Conservation (phyloP, 2,329 filamentous ascomycete genomes). For the Dactylellina sp. region DNA sequence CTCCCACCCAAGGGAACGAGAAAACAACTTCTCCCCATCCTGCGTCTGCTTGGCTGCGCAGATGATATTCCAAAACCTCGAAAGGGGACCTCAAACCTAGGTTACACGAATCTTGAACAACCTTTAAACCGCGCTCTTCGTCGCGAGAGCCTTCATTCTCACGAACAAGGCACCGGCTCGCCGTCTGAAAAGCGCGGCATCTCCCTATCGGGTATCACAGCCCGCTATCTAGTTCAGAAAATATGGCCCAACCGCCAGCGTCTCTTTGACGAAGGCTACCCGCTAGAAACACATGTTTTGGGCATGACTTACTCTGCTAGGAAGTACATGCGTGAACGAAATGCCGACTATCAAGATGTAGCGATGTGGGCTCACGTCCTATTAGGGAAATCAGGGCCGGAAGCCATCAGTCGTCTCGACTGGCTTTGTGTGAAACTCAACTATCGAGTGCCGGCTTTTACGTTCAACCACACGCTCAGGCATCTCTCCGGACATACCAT, state of each 20-base stretch:
- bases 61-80: conserved; percentile 47
- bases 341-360: conserved; percentile 32
- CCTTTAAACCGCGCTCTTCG: conserved; percentile 40
- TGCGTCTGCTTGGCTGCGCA: conserved; percentile 49
- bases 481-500: conserved; percentile 44
- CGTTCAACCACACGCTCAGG: conserved; percentile 37
- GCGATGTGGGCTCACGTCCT: conserved; percentile 37
- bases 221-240: conserved; percentile 33
- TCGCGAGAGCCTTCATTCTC: conserved; percentile 18
- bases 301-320: conserved; percentile 8
- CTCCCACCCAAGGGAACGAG: conserved; percentile 11
- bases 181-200: conserved; percentile 25
- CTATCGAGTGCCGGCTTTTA: conserved; percentile 40
- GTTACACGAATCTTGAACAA: conserved; percentile 35
- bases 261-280: conserved; percentile 37
- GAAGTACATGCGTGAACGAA: conserved; percentile 30
- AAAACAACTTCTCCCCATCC: conserved; percentile 43
- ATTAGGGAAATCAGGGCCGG: conserved; percentile 34
- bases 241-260: conserved; percentile 39
- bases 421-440: conserved; percentile 38
- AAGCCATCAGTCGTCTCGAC: conserved; percentile 27
- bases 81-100: conserved; percentile 44
- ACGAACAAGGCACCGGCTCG: neutral
- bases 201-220: conserved; percentile 43
- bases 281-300: conserved; percentile 21